Conservation (phyloP, 768 basidiomycete genomes). For the Sarcodon sp. region DNA sequence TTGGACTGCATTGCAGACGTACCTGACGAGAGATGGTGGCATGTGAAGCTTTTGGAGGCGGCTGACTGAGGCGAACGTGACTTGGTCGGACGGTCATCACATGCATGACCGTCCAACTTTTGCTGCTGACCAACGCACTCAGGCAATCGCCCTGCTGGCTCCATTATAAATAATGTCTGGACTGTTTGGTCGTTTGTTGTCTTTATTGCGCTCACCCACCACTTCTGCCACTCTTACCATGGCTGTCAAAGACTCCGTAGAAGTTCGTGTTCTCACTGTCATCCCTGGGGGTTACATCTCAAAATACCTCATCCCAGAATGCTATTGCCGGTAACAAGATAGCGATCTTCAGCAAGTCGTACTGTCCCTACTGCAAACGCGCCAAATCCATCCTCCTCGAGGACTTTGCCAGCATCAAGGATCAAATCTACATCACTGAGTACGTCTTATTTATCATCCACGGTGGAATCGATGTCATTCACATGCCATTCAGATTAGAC, state of each 20-base stretch:
- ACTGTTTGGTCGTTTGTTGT: background rate
- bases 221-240: slow-evolving; percentile 11
- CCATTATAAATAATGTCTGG: background rate
- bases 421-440: slow-evolving; percentile 21
- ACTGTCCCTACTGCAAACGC: slow-evolving; percentile 26
- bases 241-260: slow-evolving; percentile 23
- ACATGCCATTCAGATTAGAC: slow-evolving; percentile 36
- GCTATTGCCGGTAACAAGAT: slow-evolving; percentile 24
- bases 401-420: slow-evolving; percentile 14
- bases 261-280: slow-evolving; percentile 16
- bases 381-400: slow-evolving; percentile 24
- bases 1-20: slow-evolving; percentile 60
- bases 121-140: background rate
- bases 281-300: background rate
- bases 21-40: slow-evolving; percentile 26
- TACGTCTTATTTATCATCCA: slow-evolving; percentile 9
- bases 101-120: background rate
- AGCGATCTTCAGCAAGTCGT: slow-evolving; percentile 26
- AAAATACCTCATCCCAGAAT: slow-evolving; percentile 8
- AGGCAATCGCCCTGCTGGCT: background rate
- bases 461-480: background rate
- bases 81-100: background rate
- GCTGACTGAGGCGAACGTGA: background rate
- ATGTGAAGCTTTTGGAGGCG: no score
- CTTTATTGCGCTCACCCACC: slow-evolving; percentile 2